These are phyloP conservation scores for Lipomyces spencermartinsiae DNA, from an alignment of 805 yeast genomes.

Conservation along the genomic window DNA sequence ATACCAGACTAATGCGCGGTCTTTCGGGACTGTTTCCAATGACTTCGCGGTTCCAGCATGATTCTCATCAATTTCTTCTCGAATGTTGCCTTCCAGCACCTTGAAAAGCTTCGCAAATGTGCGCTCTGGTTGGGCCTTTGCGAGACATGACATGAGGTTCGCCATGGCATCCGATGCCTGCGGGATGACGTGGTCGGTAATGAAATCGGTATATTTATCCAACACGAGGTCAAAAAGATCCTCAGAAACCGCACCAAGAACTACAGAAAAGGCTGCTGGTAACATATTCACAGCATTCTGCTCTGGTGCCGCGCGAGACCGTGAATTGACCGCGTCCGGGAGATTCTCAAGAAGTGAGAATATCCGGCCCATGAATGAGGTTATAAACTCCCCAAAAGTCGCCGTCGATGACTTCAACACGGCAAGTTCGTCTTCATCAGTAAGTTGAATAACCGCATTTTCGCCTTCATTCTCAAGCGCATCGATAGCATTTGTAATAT, in stretches of 20 bases:
- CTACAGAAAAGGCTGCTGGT: slow-evolving; percentile 49
- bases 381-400: slow-evolving; percentile 66
- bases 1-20: slow-evolving; percentile 75
- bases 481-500: slow-evolving; percentile 69
- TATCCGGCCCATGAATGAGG: slow-evolving; percentile 61
- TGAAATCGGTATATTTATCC: slow-evolving; percentile 53
- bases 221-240: slow-evolving; percentile 42
- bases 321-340: slow-evolving; percentile 61
- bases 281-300: slow-evolving; percentile 51
- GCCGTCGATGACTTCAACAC: slow-evolving; percentile 78
- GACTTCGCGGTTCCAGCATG: slow-evolving; percentile 80
- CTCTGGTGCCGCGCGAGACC: slow-evolving; percentile 53
- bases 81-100: slow-evolving; percentile 58
- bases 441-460: slow-evolving; percentile 18
- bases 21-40: slow-evolving; percentile 76
- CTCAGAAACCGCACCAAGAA: slow-evolving; percentile 45
- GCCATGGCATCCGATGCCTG: slow-evolving; percentile 69
- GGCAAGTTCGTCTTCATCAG: slow-evolving; percentile 55
- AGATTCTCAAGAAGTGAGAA: slow-evolving; percentile 71
- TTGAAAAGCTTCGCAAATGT: slow-evolving; percentile 55
- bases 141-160: slow-evolving; percentile 72
- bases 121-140: slow-evolving; percentile 63
- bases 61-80: slow-evolving; percentile 72
- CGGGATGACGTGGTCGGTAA: slow-evolving; percentile 63
- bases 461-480: slow-evolving; percentile 51